Evolutionary conservation across 1,284 basidiomycete species (phyloP).

Genomic region (Heliocybe sulcata): DNA sequence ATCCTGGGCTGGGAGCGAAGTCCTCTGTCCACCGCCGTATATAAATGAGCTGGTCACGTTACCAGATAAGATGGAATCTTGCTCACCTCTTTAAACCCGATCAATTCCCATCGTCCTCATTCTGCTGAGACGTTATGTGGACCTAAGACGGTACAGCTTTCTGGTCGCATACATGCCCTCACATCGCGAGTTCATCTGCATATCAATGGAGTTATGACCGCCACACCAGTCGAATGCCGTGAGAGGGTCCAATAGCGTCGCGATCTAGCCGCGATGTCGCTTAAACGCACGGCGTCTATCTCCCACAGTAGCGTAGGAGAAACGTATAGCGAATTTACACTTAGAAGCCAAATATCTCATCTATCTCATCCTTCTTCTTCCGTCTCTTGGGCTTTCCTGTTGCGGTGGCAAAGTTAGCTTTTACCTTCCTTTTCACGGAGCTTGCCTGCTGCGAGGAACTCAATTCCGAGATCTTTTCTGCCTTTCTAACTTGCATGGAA

Average conservation of each 20-base stretch:
- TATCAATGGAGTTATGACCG: background rate
- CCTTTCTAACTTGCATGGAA: no score
- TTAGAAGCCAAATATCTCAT: constrained; percentile 56
- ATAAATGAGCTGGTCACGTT: background rate
- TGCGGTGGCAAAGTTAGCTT: background rate
- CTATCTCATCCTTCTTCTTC: constrained; percentile 51
- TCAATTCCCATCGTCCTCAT: background rate
- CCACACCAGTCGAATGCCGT: background rate
- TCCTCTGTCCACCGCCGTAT: background rate
- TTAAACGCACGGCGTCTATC: background rate
- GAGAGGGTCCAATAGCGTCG: no score
- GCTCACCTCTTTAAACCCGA: constrained; percentile 1
- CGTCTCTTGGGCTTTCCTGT: constrained; percentile 21
- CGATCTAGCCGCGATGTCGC: background rate
- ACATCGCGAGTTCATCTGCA: background rate
- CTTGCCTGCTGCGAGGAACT: background rate
- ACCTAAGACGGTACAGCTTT: background rate
- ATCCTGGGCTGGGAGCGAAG: background rate
- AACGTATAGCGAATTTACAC: background rate
- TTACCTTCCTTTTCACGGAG: background rate
- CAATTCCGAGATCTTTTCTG: background rate
- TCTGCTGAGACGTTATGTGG: background rate
- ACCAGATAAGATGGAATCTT: background rate
- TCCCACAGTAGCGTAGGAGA: background rate
- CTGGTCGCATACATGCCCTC: background rate